phyloP scores from a whole-genome alignment of 2,329 filamentous ascomycete species.

The Verticillium zaregamsianum region DNA sequence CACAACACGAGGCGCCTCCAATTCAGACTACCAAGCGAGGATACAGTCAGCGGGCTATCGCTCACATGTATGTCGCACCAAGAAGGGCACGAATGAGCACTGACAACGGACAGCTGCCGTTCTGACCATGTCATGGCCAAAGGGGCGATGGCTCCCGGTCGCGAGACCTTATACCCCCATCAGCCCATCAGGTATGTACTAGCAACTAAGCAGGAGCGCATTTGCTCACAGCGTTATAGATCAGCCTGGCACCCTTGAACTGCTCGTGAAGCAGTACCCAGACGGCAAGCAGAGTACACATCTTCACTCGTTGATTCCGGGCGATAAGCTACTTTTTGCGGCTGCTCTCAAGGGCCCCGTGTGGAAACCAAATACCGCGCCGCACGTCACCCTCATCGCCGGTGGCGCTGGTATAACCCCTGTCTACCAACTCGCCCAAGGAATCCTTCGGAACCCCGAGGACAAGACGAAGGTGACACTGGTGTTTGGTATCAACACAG shows the following conservation, averaged over 20 bases:
- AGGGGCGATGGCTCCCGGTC: neutral
- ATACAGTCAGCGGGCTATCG: constrained; percentile 1
- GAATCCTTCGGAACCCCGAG: constrained; percentile 56
- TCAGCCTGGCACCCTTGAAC: constrained; percentile 54
- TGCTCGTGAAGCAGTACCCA: constrained; percentile 67
- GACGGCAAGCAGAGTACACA: constrained; percentile 60
- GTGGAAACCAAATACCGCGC: constrained; percentile 47
- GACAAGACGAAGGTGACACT: constrained; percentile 62
- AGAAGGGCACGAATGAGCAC: neutral
- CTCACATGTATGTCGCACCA: neutral
- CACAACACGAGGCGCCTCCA: constrained; percentile 2
- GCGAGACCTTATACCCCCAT: constrained; percentile 1
- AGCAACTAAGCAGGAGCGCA: neutral
- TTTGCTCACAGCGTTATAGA: constrained; percentile 27
- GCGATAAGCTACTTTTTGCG: constrained; percentile 56
- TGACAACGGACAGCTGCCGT: neutral
- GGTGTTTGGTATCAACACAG: constrained; percentile 62
- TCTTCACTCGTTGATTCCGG: constrained; percentile 61
- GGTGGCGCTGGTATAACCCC: constrained; percentile 72
- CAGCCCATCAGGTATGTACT: neutral
- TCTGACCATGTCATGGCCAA: constrained; percentile 1
- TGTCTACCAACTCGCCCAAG: constrained; percentile 59
- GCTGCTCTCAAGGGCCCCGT: constrained; percentile 47
- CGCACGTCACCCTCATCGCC: constrained; percentile 59
- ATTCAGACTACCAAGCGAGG: neutral